A percentile compares a stretch with the other conserved stretches of the same genome.
Conservation (phyloP, 345 rosid species). For the Lumnitzera littorea region DNA sequence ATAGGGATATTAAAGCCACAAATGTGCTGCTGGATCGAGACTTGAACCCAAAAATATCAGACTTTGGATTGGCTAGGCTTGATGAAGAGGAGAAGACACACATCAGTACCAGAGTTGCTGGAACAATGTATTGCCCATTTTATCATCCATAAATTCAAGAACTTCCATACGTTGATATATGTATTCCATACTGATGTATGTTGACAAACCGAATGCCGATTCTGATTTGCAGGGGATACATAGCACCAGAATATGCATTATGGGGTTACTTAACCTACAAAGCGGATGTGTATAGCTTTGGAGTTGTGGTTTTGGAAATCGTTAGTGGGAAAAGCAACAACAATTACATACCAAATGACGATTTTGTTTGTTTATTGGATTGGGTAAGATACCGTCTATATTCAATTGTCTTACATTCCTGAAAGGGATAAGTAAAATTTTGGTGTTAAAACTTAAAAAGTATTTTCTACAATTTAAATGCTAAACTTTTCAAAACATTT, state of each 20-base stretch:
- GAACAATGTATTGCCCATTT: constrained; percentile 45
- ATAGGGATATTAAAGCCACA: constrained; percentile 55
- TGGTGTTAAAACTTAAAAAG: no score
- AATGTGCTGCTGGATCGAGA: constrained; percentile 47
- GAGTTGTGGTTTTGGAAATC: constrained; percentile 32
- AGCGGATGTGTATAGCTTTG: constrained; percentile 37
- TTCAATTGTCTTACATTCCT: no score
- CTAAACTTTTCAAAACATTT: no score
- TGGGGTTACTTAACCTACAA: constrained; percentile 32
- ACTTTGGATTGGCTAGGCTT: constrained; percentile 60
- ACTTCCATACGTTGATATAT: neutral
- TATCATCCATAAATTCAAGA: neutral
- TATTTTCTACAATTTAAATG: no score
- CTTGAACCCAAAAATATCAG: constrained; percentile 55
- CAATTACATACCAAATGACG: constrained; percentile 8
- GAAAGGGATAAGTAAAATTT: no score
- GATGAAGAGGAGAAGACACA: constrained; percentile 38
- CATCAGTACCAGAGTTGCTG: constrained; percentile 54
- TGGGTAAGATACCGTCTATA: constrained; percentile 14
- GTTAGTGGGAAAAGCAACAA: constrained; percentile 24
- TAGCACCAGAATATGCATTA: constrained; percentile 42
- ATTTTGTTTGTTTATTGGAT: constrained; percentile 26
- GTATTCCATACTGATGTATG: neutral
- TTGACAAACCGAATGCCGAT: neutral
- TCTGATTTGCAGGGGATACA: constrained; percentile 28